Conservation (phyloP, 2,329 filamentous ascomycete genomes). For the Pseudopyricularia javanii region DNA sequence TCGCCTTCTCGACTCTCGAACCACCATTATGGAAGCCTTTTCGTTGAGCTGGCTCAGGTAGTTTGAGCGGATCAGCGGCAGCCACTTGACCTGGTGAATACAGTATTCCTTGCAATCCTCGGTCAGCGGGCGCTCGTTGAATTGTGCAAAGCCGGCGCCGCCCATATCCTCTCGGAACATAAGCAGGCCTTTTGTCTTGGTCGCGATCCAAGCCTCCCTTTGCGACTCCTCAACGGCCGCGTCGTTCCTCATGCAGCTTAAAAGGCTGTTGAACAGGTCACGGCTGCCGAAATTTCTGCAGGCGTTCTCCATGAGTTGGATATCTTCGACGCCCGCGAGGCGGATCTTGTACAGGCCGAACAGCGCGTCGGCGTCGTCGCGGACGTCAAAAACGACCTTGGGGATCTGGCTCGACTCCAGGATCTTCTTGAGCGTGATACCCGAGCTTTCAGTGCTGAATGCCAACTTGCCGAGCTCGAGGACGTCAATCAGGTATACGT, state of each 20-base stretch:
- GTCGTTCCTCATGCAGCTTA: not conserved
- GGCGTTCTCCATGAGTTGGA: slow-evolving; percentile 17
- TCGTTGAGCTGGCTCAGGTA: not conserved
- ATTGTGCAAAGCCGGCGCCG: not conserved
- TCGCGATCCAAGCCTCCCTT: not conserved
- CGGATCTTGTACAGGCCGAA: slow-evolving; percentile 10
- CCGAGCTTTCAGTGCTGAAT: slow-evolving; percentile 6
- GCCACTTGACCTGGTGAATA: not conserved
- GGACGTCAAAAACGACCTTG: slow-evolving; percentile 15
- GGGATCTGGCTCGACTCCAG: slow-evolving; percentile 8
- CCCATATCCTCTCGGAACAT: not conserved
- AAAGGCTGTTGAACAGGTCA: not conserved
- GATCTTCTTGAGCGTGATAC: slow-evolving; percentile 9
- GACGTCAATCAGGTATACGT: slow-evolving; percentile 11
- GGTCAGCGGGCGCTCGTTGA: not conserved
- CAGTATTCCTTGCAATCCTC: not conserved
- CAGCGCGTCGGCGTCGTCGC: slow-evolving; percentile 15
- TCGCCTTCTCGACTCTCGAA: not conserved
- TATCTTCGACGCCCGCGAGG: slow-evolving; percentile 12
- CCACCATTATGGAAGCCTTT: not conserved
- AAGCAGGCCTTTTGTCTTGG: not conserved
- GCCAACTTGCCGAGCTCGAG: slow-evolving; percentile 6
- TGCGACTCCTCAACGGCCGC: not conserved
- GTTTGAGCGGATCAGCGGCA: not conserved
- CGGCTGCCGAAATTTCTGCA: not conserved